phyloP scores from a whole-genome alignment of 257 asterid genomes.

The Solanum ossicruentum region DNA sequence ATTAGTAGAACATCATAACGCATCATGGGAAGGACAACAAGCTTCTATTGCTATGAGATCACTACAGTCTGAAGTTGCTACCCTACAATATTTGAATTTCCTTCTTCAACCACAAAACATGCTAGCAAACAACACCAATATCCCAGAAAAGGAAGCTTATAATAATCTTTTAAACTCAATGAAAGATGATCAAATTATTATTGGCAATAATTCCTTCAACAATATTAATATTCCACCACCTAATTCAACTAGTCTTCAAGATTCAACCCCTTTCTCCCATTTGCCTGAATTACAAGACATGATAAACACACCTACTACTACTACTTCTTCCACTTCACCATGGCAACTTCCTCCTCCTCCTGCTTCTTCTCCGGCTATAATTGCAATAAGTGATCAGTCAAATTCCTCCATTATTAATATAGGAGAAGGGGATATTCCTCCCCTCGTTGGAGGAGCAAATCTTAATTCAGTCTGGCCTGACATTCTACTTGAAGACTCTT shows the following conservation, averaged over 20 bases:
- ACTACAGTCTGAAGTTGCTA: slow-evolving; percentile 55
- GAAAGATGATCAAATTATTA: slow-evolving; percentile 8
- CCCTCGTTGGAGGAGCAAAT: slow-evolving; percentile 47
- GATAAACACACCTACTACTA: slow-evolving; percentile 18
- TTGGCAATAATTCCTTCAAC: slow-evolving; percentile 3
- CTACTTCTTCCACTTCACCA: slow-evolving; percentile 7
- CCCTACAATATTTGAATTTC: slow-evolving; percentile 38
- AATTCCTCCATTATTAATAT: background rate
- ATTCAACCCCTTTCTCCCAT: slow-evolving; percentile 30
- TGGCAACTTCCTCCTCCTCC: slow-evolving; percentile 14
- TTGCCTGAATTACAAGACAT: slow-evolving; percentile 37
- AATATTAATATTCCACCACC: background rate
- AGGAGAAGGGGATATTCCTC: slow-evolving; percentile 8
- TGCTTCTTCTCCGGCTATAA: slow-evolving; percentile 3
- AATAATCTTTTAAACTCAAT: slow-evolving; percentile 19
- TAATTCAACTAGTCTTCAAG: slow-evolving; percentile 7
- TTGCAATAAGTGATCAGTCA: slow-evolving; percentile 13
- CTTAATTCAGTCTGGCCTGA: slow-evolving; percentile 48
- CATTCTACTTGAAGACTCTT: slow-evolving; percentile 44
- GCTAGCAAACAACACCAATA: background rate
- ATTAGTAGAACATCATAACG: slow-evolving; percentile 30
- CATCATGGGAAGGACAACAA: slow-evolving; percentile 55
- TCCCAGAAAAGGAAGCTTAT: slow-evolving; percentile 12
- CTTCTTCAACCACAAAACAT: slow-evolving; percentile 29
- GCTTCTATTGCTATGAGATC: slow-evolving; percentile 25